These are phyloP conservation scores for Poa pratensis DNA, from an alignment of 176 grass and related monocot species.

Conservation along the genomic window DNA sequence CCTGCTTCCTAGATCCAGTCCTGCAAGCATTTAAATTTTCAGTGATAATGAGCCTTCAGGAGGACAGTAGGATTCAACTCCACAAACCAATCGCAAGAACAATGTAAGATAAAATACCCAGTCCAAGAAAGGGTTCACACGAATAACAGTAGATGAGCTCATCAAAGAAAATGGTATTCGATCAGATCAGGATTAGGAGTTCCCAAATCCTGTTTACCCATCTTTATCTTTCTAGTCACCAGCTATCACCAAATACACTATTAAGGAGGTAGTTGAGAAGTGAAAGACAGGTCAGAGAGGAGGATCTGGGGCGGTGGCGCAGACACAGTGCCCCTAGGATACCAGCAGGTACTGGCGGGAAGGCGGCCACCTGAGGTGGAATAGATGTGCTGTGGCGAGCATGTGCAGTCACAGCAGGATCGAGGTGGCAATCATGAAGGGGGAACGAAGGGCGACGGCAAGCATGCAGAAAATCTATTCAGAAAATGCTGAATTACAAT, in stretches of 20 bases:
- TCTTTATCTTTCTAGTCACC: constrained; percentile 3
- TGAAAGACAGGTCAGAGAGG: not conserved
- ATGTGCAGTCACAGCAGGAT: not conserved
- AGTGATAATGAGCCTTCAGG: constrained; percentile 21
- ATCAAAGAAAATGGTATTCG: not conserved
- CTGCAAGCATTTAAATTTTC: constrained; percentile 40
- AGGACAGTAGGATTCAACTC: not conserved
- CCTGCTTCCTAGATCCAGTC: constrained; percentile 51
- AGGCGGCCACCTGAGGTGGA: not conserved
- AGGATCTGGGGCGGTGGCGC: not conserved
- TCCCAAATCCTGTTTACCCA: not conserved
- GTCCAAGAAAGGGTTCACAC: not conserved
- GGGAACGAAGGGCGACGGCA: not conserved
- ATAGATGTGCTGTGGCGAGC: not conserved
- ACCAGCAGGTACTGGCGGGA: not conserved
- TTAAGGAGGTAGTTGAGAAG: not conserved
- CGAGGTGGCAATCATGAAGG: not conserved
- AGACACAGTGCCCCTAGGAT: not conserved
- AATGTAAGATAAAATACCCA: constrained; percentile 7
- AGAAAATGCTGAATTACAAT: not conserved
- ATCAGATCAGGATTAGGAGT: not conserved
- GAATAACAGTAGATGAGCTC: not conserved
- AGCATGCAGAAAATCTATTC: not conserved
- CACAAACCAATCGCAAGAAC: not conserved
- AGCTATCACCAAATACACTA: not conserved